Base-by-base conservation (phyloP, 2,329 filamentous ascomycete genomes). In the Cephalotrichum gorgonifer region DNA sequence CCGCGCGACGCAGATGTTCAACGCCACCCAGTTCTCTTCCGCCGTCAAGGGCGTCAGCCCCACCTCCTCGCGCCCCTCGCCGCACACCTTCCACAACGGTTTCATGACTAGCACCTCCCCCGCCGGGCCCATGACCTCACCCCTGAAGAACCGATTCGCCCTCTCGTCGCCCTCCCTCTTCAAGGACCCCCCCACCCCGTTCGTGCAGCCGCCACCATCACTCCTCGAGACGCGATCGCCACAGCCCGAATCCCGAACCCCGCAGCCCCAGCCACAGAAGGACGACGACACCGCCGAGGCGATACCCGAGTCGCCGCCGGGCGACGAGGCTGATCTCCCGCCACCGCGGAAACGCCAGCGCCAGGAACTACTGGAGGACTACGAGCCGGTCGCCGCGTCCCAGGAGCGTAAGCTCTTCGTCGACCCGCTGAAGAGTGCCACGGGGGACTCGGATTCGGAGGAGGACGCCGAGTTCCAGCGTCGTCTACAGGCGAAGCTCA, bases 21-120 rank as follows among this genome's bases (percentile, higher is more conserved):
- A 65, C 1, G 71, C 74, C 54, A 79, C 77, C 0, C 77, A 77
- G 53, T 65, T 65, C 28, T 78, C 77, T 2, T 78, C 76, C 1
- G 46, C 68, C 1, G 56, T 70, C 15, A 76, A 72, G 55, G 66
- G 64, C 23, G 60, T 65, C 43, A 80, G 75, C 51, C 77, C 77
- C 20, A 79, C 76, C 0, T 79, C 75, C 1, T 80, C 76, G 1
- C 67, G 76, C 11, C 77, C 77, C 0, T 81, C 77, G 1, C 76
- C 76, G 14, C 33, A 49, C 42, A 22, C 14, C 27, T 50, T 43
- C 38, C 44, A 46, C 41, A 33, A 38, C 12, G 43, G 33, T 6
- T 22, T 20, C 41, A 11, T 31, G 4, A 2, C 7, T 17, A 43
- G 38, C 17, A 45, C 30, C 44, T 47, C 44, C 20, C 47, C 47